Percentiles rank a stretch among this genome's conserved stretches.
These are phyloP conservation scores for Debaryomyces fabryi DNA, from an alignment of 1,139 yeast species.

Conservation along the genomic window DNA sequence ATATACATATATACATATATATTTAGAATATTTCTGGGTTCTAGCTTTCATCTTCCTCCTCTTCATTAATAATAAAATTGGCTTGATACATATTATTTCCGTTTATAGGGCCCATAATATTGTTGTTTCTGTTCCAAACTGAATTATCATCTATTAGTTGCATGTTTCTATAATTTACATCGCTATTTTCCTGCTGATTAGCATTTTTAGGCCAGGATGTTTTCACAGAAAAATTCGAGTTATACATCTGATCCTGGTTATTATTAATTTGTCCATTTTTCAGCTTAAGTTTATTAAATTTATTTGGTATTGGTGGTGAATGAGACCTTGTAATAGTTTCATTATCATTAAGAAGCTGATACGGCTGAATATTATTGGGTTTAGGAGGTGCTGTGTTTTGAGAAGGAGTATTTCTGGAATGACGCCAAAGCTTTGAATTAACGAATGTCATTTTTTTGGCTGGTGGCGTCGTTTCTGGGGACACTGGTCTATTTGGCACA, in stretches of 20 bases:
- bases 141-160: slow-evolving; percentile 11
- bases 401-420: not conserved
- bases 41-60: slow-evolving; percentile 24
- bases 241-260: not conserved
- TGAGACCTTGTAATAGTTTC: slow-evolving; percentile 26
- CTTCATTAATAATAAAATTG: slow-evolving; percentile 20
- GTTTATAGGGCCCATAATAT: not conserved
- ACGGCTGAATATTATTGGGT: not conserved
- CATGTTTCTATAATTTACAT: slow-evolving; percentile 6
- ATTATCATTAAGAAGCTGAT: slow-evolving; percentile 3
- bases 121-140: not conserved
- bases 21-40: not conserved
- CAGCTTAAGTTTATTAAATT: slow-evolving; percentile 15
- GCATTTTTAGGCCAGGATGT: not conserved
- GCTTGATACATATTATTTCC: slow-evolving; percentile 11
- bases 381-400: not conserved
- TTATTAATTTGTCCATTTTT: slow-evolving; percentile 1
- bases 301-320: slow-evolving; percentile 41
- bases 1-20: not conserved
- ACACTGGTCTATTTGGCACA: not conserved
- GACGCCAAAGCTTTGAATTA: slow-evolving; percentile 16
- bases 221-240: not conserved
- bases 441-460: not conserved
- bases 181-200: not conserved
- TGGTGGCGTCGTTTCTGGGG: not conserved